Evolutionary conservation across 768 basidiomycete genomes (phyloP).

Genomic region (Mycena belliarum): DNA sequence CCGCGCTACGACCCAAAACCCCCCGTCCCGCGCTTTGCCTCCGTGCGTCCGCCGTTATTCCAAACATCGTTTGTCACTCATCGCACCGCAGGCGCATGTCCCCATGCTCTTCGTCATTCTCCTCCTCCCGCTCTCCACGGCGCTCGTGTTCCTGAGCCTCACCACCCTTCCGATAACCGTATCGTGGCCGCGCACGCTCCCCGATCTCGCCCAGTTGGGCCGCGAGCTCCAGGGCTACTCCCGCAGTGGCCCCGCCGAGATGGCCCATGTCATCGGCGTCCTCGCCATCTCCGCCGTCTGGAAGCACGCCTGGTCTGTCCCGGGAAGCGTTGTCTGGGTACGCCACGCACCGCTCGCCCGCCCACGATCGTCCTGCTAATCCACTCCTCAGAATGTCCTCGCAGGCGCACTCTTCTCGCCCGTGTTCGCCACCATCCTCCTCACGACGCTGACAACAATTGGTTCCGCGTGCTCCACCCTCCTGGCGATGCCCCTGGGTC

Average conservation of each 20-base stretch:
- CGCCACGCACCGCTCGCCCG: slow-evolving; percentile 15
- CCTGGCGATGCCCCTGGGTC: slow-evolving; percentile 81
- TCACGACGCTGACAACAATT: slow-evolving; percentile 83
- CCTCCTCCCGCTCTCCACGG: slow-evolving; percentile 67
- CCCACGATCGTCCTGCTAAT: slow-evolving; percentile 16
- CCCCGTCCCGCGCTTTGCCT: slow-evolving; percentile 25
- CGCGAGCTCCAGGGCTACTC: slow-evolving; percentile 78
- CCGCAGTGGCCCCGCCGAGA: slow-evolving; percentile 62
- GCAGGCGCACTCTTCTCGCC: slow-evolving; percentile 88
- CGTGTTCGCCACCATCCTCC: slow-evolving; percentile 73
- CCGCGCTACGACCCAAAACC: not conserved
- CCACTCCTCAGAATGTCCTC: slow-evolving; percentile 70
- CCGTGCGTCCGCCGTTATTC: slow-evolving; percentile 27
- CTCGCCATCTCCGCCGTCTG: slow-evolving; percentile 84
- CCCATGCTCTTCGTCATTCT: slow-evolving; percentile 48
- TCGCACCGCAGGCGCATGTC: slow-evolving; percentile 34
- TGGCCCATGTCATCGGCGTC: slow-evolving; percentile 79
- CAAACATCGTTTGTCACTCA: not conserved
- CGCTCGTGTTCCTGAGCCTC: slow-evolving; percentile 68
- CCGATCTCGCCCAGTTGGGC: slow-evolving; percentile 76
- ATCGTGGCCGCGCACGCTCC: slow-evolving; percentile 73
- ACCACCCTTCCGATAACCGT: slow-evolving; percentile 78
- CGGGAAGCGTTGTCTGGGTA: slow-evolving; percentile 91
- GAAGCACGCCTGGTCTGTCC: slow-evolving; percentile 98
- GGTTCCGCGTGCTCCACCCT: slow-evolving; percentile 83